Percentiles rank a stretch among this genome's conserved stretches.
Evolutionary conservation across 768 basidiomycete species (phyloP).

Genomic region (Suillus lakei): DNA sequence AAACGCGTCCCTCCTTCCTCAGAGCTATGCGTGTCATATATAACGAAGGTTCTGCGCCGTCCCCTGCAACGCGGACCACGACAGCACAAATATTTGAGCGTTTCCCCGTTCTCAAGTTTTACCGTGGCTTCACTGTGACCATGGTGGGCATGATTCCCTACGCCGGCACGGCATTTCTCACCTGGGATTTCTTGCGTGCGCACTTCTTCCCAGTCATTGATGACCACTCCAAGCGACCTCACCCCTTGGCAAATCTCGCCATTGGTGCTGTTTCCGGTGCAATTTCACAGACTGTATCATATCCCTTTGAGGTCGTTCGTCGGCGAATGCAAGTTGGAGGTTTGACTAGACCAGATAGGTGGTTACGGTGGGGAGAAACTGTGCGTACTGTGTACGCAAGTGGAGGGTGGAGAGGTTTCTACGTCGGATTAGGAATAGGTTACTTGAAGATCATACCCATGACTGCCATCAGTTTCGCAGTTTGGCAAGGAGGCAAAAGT

Average conservation of each 20-base stretch:
- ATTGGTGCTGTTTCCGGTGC: slow-evolving; percentile 89
- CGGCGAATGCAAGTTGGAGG: slow-evolving; percentile 96
- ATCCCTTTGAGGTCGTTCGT: slow-evolving; percentile 93
- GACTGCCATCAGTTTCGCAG: slow-evolving; percentile 90
- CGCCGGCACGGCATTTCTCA: slow-evolving; percentile 92
- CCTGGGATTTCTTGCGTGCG: slow-evolving; percentile 81
- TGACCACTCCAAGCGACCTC: slow-evolving; percentile 42
- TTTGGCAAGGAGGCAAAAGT: slow-evolving; percentile 68
- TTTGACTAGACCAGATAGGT: slow-evolving; percentile 72
- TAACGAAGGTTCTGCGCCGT: slow-evolving; percentile 52
- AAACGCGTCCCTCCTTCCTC: slow-evolving; percentile 53
- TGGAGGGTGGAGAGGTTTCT: slow-evolving; percentile 88
- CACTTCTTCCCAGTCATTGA: slow-evolving; percentile 53
- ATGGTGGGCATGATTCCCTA: slow-evolving; percentile 93
- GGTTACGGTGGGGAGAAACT: slow-evolving; percentile 83
- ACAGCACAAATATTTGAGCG: slow-evolving; percentile 51
- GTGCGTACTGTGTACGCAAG: slow-evolving; percentile 64
- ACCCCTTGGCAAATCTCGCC: slow-evolving; percentile 67
- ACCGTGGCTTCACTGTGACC: slow-evolving; percentile 96
- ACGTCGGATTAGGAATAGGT: slow-evolving; percentile 88
- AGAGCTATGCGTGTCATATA: slow-evolving; percentile 70
- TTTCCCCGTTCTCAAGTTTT: slow-evolving; percentile 86
- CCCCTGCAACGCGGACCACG: slow-evolving; percentile 22
- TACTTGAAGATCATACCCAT: slow-evolving; percentile 95
- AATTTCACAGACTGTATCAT: slow-evolving; percentile 86